Evolutionary conservation across 2,329 filamentous ascomycete genomes (phyloP).

Genomic region (Cercospora janseana): DNA sequence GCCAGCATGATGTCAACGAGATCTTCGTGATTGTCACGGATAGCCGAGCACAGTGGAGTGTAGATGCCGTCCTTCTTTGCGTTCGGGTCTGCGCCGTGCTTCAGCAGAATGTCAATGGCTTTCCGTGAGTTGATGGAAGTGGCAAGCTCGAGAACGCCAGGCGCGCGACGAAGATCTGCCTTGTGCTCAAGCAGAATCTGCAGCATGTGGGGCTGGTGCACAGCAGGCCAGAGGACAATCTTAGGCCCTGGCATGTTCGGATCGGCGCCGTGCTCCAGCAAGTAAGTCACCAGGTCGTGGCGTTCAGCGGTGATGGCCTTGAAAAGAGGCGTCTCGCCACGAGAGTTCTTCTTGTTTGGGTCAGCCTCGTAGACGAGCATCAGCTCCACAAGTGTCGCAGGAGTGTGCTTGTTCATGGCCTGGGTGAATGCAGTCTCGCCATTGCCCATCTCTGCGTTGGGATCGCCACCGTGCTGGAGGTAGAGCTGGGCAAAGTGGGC

Average conservation of each 20-base stretch:
- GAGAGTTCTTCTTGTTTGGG: constrained; percentile 58
- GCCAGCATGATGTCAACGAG: constrained; percentile 60
- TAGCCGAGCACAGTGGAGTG: constrained; percentile 66
- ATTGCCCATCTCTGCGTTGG: constrained; percentile 52
- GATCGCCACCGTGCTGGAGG: constrained; percentile 60
- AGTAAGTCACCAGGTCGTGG: constrained; percentile 54
- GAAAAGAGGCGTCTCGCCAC: constrained; percentile 64
- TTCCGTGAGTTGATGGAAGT: constrained; percentile 62
- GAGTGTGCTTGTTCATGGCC: constrained; percentile 59
- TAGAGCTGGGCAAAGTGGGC: constrained; percentile 59
- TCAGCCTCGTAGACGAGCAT: constrained; percentile 61
- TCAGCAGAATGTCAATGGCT: constrained; percentile 60
- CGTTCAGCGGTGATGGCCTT: constrained; percentile 59
- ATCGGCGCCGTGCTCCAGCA: constrained; percentile 61
- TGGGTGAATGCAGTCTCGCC: constrained; percentile 62
- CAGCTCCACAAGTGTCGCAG: constrained; percentile 56
- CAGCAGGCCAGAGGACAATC: constrained; percentile 64
- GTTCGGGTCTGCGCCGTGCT: constrained; percentile 61
- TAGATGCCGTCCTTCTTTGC: constrained; percentile 64
- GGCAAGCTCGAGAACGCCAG: constrained; percentile 66
- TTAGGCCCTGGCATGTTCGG: constrained; percentile 59
- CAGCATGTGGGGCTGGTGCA: constrained; percentile 58
- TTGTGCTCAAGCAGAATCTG: constrained; percentile 55
- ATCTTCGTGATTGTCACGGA: constrained; percentile 63
- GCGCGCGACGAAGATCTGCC: constrained; percentile 58